Percentiles rank a stretch among this genome's conserved stretches.
Conservation (phyloP, 345 rosid genomes). For the Lumnitzera littorea region DNA sequence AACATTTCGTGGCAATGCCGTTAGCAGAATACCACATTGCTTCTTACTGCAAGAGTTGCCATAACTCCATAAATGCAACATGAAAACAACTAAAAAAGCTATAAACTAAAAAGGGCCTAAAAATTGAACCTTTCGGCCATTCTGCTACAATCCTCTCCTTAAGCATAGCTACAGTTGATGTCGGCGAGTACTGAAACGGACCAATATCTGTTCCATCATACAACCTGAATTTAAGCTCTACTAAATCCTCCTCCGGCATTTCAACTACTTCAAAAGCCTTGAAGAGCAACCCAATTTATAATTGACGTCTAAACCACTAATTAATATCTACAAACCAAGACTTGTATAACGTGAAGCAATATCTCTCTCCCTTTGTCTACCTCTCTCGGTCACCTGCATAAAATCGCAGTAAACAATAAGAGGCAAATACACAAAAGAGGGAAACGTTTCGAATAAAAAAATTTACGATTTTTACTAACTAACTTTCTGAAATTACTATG, state of each 20-base stretch:
- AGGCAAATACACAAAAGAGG: neutral
- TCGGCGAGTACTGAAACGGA: slow-evolving; percentile 70
- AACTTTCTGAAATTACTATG: too few relatives aligned
- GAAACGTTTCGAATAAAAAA: neutral
- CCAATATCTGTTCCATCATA: slow-evolving; percentile 93
- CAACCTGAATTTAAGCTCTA: slow-evolving; percentile 80
- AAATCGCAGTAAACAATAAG: too few relatives aligned
- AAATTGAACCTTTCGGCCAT: slow-evolving; percentile 80
- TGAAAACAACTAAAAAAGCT: too few relatives aligned
- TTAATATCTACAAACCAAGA: too few relatives aligned
- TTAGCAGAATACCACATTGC: too few relatives aligned
- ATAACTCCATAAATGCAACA: too few relatives aligned
- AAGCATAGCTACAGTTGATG: slow-evolving; percentile 68
- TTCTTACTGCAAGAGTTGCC: too few relatives aligned
- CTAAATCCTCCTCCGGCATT: slow-evolving; percentile 80
- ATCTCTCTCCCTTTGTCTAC: too few relatives aligned
- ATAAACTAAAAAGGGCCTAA: neutral
- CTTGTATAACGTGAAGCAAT: too few relatives aligned
- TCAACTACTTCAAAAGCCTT: slow-evolving; percentile 16
- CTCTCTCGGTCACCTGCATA: too few relatives aligned
- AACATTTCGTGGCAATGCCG: too few relatives aligned
- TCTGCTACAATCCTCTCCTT: slow-evolving; percentile 74
- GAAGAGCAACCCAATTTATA: neutral
- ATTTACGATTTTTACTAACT: neutral
- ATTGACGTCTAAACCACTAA: too few relatives aligned